A percentile compares a stretch with the other conserved stretches of the same genome.
Conservation (phyloP, 176 grass and related monocot genomes). For the Triticum monococcum region DNA sequence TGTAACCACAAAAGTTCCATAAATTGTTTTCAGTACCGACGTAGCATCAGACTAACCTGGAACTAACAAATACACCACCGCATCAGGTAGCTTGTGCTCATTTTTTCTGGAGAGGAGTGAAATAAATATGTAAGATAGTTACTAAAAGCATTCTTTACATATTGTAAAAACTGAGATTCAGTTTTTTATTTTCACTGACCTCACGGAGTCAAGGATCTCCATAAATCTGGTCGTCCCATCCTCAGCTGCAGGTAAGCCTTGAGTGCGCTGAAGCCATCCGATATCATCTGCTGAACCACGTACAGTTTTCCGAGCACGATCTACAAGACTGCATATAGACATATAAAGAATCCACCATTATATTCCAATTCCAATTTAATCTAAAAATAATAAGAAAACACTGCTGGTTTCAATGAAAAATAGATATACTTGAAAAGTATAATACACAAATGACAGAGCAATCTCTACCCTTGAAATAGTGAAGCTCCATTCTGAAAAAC, state of each 20-base stretch:
- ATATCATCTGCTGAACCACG: slow-evolving; percentile 91
- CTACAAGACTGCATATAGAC: slow-evolving; percentile 61
- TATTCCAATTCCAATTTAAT: background rate
- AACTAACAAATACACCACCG: slow-evolving; percentile 87
- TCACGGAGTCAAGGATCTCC: slow-evolving; percentile 74
- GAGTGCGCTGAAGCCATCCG: slow-evolving; percentile 71
- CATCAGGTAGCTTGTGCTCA: slow-evolving; percentile 83
- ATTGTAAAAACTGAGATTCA: background rate
- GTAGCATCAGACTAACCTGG: slow-evolving; percentile 49
- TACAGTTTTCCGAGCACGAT: slow-evolving; percentile 76
- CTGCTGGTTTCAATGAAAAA: background rate
- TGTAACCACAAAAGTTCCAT: slow-evolving; percentile 16
- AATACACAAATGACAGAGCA: background rate
- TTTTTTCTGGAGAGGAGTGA: slow-evolving; percentile 56
- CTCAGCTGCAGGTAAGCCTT: slow-evolving; percentile 61
- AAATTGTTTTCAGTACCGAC: background rate
- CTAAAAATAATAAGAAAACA: background rate
- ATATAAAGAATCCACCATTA: background rate
- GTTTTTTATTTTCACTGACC: slow-evolving; percentile 39
- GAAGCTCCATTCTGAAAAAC: slow-evolving; percentile 76
- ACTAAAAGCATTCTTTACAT: background rate
- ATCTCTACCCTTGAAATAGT: slow-evolving; percentile 78
- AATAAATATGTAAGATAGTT: slow-evolving; percentile 15
- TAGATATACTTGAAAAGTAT: background rate
- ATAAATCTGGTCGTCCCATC: slow-evolving; percentile 72